Conservation (phyloP, 768 basidiomycete genomes). For the Lyophyllum decastes region DNA sequence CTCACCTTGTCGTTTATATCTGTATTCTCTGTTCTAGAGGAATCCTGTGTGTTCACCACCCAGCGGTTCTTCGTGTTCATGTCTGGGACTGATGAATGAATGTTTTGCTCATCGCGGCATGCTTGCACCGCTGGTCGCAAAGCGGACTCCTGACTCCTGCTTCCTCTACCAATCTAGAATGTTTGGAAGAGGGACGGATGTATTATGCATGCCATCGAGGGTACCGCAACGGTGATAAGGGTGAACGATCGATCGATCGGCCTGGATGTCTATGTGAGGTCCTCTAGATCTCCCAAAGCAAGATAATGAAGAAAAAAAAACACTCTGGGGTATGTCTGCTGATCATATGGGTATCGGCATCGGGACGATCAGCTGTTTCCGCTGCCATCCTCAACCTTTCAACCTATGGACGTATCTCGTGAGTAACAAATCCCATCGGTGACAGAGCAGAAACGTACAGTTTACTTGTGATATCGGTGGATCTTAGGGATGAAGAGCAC, state of each 20-base stretch:
- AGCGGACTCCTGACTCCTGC: neutral
- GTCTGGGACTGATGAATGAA: neutral
- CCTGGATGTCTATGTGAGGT: neutral
- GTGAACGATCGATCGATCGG: neutral
- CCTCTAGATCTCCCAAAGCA: neutral
- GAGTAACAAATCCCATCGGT: neutral
- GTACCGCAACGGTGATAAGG: neutral
- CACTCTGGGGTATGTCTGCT: neutral
- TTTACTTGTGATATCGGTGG: neutral
- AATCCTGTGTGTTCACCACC: too few relatives aligned
- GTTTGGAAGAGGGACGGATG: neutral
- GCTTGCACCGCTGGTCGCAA: neutral
- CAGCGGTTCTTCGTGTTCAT: too few relatives aligned
- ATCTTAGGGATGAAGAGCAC: constrained; percentile 6
- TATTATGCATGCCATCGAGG: neutral
- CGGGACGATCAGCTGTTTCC: neutral
- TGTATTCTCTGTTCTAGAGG: too few relatives aligned
- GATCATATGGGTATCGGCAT: neutral
- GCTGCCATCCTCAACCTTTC: neutral
- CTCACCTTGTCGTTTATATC: too few relatives aligned
- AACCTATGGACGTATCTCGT: neutral
- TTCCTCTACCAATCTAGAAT: neutral
- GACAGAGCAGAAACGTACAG: neutral
- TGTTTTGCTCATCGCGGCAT: neutral
- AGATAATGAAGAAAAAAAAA: neutral